Conservation (phyloP, 208 protist species). For the Herpetomonas tarakana region DNA sequence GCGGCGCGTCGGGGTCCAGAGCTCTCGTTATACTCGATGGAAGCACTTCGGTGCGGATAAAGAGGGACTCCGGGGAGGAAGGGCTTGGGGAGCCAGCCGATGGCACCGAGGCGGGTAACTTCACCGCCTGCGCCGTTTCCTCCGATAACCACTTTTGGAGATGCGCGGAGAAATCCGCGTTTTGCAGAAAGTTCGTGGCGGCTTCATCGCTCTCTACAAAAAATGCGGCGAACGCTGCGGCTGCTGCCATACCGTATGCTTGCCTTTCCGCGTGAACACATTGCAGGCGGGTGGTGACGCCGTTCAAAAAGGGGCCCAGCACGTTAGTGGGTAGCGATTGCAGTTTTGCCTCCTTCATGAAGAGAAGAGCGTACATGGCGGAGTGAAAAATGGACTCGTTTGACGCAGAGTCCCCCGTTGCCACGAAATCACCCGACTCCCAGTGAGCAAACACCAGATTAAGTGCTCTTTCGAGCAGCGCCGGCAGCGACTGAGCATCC, state of each 20-base stretch:
- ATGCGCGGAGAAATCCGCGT: conserved; percentile 18
- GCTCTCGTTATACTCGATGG: background rate
- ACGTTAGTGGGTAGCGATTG: conserved; percentile 22
- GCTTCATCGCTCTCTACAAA: conserved; percentile 27
- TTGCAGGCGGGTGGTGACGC: conserved; percentile 41
- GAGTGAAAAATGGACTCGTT: conserved; percentile 48
- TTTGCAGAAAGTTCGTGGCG: conserved; percentile 18
- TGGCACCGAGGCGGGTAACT: too few species aligned
- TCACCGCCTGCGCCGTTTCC: conserved; percentile 10
- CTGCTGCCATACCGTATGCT: conserved; percentile 23
- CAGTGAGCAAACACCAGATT: conserved; percentile 32
- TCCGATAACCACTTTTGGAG: conserved; percentile 27
- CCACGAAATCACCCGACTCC: conserved; percentile 33
- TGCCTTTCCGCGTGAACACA: conserved; percentile 23
- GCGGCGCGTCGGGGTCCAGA: background rate
- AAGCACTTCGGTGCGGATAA: background rate
- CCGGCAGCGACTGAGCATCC: background rate
- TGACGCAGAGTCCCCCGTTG: conserved; percentile 21
- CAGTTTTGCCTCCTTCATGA: conserved; percentile 22
- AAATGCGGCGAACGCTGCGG: conserved; percentile 32
- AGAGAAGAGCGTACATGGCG: conserved; percentile 57
- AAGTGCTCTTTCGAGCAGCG: conserved; percentile 15
- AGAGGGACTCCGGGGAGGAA: background rate
- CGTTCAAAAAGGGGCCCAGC: conserved; percentile 35
- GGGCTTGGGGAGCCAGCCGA: too few species aligned